These are phyloP conservation scores for Monilinia polystroma DNA, from an alignment of 2,329 filamentous ascomycete genomes.

Conservation along the genomic window DNA sequence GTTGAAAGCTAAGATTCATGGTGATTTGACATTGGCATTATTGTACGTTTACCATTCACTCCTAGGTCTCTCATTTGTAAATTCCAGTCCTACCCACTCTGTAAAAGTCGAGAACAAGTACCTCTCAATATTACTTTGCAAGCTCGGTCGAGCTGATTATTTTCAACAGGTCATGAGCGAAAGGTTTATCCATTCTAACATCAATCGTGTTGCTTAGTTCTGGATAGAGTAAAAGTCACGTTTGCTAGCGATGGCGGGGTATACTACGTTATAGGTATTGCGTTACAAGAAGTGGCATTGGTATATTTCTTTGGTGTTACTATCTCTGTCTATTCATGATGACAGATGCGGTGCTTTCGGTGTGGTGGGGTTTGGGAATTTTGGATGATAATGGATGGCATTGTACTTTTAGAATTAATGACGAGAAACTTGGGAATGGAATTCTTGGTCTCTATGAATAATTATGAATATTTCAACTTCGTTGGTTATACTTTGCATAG, in stretches of 20 bases:
- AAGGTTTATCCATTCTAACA: constrained; percentile 7
- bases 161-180: constrained; percentile 19
- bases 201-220: constrained; percentile 18
- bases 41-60: constrained; percentile 28
- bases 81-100: not conserved
- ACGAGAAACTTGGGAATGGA: not conserved
- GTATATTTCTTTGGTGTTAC: constrained; percentile 2
- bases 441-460: not conserved
- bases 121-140: constrained; percentile 7
- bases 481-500: not conserved
- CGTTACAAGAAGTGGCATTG: not conserved
- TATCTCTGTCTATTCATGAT: constrained; percentile 13
- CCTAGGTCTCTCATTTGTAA: not conserved
- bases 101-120: constrained; percentile 18
- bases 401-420: constrained; percentile 19
- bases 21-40: constrained; percentile 67
- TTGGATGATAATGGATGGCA: constrained; percentile 15
- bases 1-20: constrained; percentile 76
- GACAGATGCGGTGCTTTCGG: constrained; percentile 2
- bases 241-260: not conserved
- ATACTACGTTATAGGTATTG: not conserved
- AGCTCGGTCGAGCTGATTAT: constrained; percentile 22
- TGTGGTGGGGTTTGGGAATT: constrained; percentile 8
- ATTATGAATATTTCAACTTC: not conserved
- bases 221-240: constrained; percentile 8